A percentile compares a stretch with the other conserved stretches of the same genome.
Conservation (phyloP, 2,329 filamentous ascomycete genomes). For the Colletotrichum sp. region DNA sequence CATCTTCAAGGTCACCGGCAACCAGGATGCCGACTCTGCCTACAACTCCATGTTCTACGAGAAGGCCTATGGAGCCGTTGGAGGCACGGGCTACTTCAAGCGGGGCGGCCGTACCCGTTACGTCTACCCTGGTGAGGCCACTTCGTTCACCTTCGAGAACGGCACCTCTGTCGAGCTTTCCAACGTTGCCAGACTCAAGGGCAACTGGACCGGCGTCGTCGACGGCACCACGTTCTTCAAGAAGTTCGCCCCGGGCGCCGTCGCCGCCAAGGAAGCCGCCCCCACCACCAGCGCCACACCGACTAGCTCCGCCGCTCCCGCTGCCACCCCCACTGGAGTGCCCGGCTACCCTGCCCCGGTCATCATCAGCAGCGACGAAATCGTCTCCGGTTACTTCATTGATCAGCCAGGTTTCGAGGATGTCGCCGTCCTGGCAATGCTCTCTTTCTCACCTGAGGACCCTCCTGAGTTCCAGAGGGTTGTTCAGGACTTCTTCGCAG, state of each 20-base stretch:
- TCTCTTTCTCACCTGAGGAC: conserved; percentile 27
- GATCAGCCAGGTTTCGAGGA: conserved; percentile 35
- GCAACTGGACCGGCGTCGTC: conserved; percentile 30
- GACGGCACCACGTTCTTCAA: conserved; percentile 36
- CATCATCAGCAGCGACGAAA: conserved; percentile 26
- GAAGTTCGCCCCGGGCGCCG: conserved; percentile 29
- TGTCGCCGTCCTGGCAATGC: conserved; percentile 32
- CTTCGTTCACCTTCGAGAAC: conserved; percentile 39
- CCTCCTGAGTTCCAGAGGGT: conserved; percentile 39
- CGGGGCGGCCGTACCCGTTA: conserved; percentile 28
- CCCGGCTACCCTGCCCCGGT: conserved; percentile 32
- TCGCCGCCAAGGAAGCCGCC: neutral
- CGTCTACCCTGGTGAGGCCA: conserved; percentile 33
- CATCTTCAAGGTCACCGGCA: conserved; percentile 17
- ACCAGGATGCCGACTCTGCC: conserved; percentile 29
- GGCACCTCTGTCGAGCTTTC: conserved; percentile 31
- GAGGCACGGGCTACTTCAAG: conserved; percentile 30
- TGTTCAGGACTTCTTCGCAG: conserved; percentile 34
- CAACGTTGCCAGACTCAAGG: conserved; percentile 33
- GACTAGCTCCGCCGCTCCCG: neutral
- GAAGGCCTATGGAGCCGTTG: conserved; percentile 22
- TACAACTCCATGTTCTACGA: conserved; percentile 44
- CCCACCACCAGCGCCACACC: neutral
- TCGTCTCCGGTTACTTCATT: conserved; percentile 36
- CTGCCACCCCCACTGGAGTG: neutral